These are phyloP conservation scores for Chrysopogon serrulatus DNA, from an alignment of 176 grass and related monocot species.

Conservation along the genomic window DNA sequence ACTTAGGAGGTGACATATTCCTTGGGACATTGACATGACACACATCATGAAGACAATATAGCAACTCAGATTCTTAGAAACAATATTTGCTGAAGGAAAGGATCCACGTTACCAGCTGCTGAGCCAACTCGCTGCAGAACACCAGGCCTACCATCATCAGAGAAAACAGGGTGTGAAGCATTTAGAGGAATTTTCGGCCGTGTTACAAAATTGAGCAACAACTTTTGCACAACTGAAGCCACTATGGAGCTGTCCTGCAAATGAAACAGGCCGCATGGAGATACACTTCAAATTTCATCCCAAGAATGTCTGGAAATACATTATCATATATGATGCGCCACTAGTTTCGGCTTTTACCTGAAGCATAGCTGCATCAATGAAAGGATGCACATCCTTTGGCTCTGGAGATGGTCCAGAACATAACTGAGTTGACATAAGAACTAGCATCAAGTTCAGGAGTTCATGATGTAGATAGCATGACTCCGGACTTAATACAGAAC, in stretches of 20 bases:
- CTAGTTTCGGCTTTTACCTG: slow-evolving; percentile 62
- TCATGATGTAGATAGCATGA: slow-evolving; percentile 93
- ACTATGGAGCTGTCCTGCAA: slow-evolving; percentile 75
- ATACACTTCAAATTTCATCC: slow-evolving; percentile 34
- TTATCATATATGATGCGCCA: not conserved
- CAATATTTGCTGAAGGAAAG: not conserved
- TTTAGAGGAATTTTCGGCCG: slow-evolving; percentile 65
- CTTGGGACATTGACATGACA: not conserved
- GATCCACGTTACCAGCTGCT: slow-evolving; percentile 74
- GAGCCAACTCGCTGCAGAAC: slow-evolving; percentile 93
- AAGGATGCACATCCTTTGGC: slow-evolving; percentile 92
- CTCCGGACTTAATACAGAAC: slow-evolving; percentile 55
- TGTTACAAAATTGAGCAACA: slow-evolving; percentile 84
- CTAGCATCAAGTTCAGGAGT: slow-evolving; percentile 92
- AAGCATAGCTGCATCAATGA: slow-evolving; percentile 90
- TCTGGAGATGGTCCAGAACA: slow-evolving; percentile 95
- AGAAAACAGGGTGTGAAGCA: slow-evolving; percentile 56
- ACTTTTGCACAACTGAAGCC: slow-evolving; percentile 57
- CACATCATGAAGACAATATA: not conserved
- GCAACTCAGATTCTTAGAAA: not conserved
- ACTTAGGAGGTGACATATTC: not conserved
- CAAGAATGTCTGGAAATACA: slow-evolving; percentile 1
- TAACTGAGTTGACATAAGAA: slow-evolving; percentile 96
- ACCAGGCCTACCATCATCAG: slow-evolving; percentile 68
- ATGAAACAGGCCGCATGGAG: slow-evolving; percentile 27